Base-by-base conservation (phyloP, 2,329 filamentous ascomycete genomes). In the Hansfordia pulvinata region DNA sequence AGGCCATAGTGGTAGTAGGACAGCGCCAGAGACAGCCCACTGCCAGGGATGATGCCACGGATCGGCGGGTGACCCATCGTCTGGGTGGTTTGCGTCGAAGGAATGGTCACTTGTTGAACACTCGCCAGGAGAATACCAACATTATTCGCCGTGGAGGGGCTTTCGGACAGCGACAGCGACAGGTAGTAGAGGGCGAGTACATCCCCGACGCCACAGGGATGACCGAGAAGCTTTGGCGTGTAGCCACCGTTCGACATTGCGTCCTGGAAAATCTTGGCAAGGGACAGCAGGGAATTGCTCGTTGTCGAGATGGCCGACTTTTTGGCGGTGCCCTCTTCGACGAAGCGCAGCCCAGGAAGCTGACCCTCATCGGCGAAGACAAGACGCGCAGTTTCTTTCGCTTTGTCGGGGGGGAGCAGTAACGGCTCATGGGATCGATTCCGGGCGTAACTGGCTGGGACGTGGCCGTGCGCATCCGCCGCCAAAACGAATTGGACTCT, bases 191-290 rank as follows among this genome's bases (percentile, higher is more conserved):
- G 66, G 2, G 86, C 83, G 19, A 98, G 56, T 19, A 98, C 96
- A 43, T 98, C 90, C 21, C 84, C 75, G 14, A 96, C 84, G 2
- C 84, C 80, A 23, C 78, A 76, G 3, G 75, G 68, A 30, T 74
- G 71, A 31, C 69, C 68, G 13, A 70, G 56, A 8, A 68, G 56
- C 20, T 57, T 56, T 8, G 66, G 60, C 13, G 63, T 60, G 8
- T 62, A 53, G 12, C 68, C 67, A 11, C 74, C 75, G 30, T 71
- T 84, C 3, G 88, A 84, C 72, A 94, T 88, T 17, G 82, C 76
- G 55, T 98, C 90, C 51, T 98, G 90, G 37, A 93, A 93, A 19
- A 98, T 98, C 52, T 98, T 98, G 13, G 90, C 90, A 20, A 98
- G 59, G 0, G 90, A 98, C 2, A 98, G 64, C 11, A 98, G 60